Percentiles rank a stretch among this genome's conserved stretches.
These are phyloP conservation scores for Pleurotus djamor DNA, from an alignment of 768 basidiomycete genomes.

Conservation along the genomic window DNA sequence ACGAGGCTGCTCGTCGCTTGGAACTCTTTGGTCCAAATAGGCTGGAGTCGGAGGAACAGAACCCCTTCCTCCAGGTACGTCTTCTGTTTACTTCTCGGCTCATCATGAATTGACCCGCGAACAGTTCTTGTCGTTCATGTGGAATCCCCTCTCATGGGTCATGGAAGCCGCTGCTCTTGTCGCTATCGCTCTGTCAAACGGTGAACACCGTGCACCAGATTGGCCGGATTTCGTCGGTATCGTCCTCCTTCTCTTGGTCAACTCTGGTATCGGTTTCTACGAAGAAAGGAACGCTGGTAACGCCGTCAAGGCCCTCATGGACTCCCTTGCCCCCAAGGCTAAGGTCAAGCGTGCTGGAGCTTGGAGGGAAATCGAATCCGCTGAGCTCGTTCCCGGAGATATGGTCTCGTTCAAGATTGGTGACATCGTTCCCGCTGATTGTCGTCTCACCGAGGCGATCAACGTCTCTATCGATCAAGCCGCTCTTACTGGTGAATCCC, in stretches of 20 bases:
- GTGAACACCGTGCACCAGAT: conserved; percentile 81
- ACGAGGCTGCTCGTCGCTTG: conserved; percentile 81
- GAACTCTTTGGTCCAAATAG: conserved; percentile 97
- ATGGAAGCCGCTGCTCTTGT: conserved; percentile 97
- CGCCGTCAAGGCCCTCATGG: conserved; percentile 99
- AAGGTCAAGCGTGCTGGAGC: conserved; percentile 83
- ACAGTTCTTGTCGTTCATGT: conserved; percentile 96
- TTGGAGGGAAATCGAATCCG: conserved; percentile 91
- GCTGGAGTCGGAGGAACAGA: conserved; percentile 88
- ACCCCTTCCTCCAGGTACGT: conserved; percentile 80
- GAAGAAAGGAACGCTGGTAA: conserved; percentile 97
- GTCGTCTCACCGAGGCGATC: conserved; percentile 94
- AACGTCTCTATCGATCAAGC: conserved; percentile 99
- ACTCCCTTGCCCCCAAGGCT: conserved; percentile 97
- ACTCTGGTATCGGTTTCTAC: conserved; percentile 97
- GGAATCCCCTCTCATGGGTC: conserved; percentile 99
- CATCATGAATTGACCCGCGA: background rate
- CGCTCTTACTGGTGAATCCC: conserved; percentile 95
- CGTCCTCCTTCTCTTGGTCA: conserved; percentile 85
- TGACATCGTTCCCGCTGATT: conserved; percentile 97
- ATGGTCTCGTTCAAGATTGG: conserved; percentile 99
- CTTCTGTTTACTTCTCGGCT: background rate
- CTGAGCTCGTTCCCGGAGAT: conserved; percentile 91
- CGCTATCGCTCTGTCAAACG: conserved; percentile 95
- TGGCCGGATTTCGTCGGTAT: conserved; percentile 99